Evolutionary conservation across 1,284 basidiomycete species (phyloP).

Genomic region (Tilletia horrida): DNA sequence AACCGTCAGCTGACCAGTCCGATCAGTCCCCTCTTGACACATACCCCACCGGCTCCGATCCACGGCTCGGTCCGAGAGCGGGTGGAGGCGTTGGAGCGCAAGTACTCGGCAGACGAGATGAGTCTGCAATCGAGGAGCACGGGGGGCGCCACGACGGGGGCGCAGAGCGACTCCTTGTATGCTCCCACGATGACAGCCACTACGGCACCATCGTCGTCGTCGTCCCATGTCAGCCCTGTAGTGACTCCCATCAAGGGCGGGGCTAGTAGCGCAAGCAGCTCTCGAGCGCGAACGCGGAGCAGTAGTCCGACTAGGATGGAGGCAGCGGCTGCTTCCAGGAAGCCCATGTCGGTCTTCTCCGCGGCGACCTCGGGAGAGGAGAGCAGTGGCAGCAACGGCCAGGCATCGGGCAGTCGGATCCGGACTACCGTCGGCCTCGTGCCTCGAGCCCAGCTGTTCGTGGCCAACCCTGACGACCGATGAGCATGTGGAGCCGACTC

Average conservation of each 20-base stretch:
- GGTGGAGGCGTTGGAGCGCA: constrained; percentile 36
- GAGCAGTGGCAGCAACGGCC: not conserved
- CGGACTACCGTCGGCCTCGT: constrained; percentile 26
- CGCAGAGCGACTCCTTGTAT: constrained; percentile 2
- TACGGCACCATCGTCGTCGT: not conserved
- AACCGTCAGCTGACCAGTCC: constrained; percentile 39
- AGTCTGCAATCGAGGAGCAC: not conserved
- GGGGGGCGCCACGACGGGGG: not conserved
- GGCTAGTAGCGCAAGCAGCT: not conserved
- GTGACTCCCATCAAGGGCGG: not conserved
- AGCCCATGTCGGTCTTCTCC: not conserved
- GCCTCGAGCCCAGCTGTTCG: constrained; percentile 40
- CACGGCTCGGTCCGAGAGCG: constrained; percentile 33
- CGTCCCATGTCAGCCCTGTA: not conserved
- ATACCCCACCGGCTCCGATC: not conserved
- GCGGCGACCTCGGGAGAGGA: not conserved
- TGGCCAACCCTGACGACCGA: constrained; percentile 24
- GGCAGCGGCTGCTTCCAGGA: not conserved
- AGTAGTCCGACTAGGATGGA: not conserved
- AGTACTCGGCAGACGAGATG: constrained; percentile 10
- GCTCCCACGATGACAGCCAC: not conserved
- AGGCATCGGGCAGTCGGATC: not conserved
- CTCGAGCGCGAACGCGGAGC: not conserved
- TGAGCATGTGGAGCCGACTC: no score
- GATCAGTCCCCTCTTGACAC: constrained; percentile 28